phyloP scores from a whole-genome alignment of 2,329 filamentous ascomycete species.

The Cladosporium oxysporum region DNA sequence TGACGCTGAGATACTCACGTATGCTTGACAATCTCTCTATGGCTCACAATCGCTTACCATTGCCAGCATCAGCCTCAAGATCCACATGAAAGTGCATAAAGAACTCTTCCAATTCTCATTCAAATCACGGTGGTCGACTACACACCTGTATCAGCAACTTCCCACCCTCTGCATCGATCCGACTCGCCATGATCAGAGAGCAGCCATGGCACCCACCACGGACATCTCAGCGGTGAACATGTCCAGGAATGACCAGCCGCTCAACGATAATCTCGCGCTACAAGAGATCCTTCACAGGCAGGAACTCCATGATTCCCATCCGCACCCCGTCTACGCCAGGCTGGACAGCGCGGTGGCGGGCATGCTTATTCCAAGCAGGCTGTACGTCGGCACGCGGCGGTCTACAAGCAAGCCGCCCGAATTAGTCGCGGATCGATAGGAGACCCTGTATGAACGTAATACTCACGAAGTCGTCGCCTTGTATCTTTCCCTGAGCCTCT shows the following conservation, averaged over 20 bases:
- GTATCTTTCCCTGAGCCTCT: background rate
- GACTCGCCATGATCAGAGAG: background rate
- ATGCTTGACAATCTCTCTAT: no score
- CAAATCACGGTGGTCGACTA: background rate
- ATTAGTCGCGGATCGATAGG: background rate
- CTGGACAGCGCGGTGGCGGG: background rate
- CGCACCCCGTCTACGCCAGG: background rate
- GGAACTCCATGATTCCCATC: background rate
- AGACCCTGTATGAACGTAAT: background rate
- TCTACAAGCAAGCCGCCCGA: background rate
- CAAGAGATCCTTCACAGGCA: background rate
- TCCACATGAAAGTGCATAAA: background rate
- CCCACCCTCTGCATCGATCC: background rate
- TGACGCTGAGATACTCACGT: no score
- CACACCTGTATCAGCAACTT: background rate
- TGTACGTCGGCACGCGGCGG: background rate
- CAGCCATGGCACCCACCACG: background rate
- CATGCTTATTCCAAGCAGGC: background rate
- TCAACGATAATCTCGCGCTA: background rate
- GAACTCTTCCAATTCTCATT: background rate
- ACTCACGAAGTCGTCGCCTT: background rate
- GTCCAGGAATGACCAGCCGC: background rate
- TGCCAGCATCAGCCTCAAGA: background rate
- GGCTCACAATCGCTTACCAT: no score
- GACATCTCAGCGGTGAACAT: background rate